phyloP scores from a whole-genome alignment of 108 stramenopile species.

The Pseudonitzschia multiseries region DNA sequence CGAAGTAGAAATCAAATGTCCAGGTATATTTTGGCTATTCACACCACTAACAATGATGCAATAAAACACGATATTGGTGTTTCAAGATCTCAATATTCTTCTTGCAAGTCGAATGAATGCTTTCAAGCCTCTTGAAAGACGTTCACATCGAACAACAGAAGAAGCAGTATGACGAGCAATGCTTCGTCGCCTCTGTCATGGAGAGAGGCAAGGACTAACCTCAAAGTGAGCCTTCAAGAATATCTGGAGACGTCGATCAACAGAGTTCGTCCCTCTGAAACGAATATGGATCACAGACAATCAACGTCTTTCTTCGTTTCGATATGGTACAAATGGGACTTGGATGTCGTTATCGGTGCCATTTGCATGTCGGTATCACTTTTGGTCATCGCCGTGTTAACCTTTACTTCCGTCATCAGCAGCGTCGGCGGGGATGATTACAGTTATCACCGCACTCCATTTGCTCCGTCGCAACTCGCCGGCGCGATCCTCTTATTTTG shows the following conservation, averaged over 20 bases:
- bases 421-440: neutral
- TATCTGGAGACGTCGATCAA: slow-evolving; percentile 25
- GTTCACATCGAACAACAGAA: neutral
- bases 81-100: no score
- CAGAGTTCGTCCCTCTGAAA: neutral
- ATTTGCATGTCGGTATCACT: slow-evolving; percentile 34
- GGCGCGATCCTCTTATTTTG: slow-evolving; percentile 31
- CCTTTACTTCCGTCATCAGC: slow-evolving; percentile 8
- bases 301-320: slow-evolving; percentile 7
- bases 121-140: neutral
- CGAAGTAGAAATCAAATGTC: no score
- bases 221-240: slow-evolving; percentile 30
- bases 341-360: slow-evolving; percentile 43
- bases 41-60: no score
- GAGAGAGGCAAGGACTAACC: slow-evolving; percentile 41
- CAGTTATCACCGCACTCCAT: neutral
- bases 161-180: neutral
- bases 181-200: slow-evolving; percentile 33
- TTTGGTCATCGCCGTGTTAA: slow-evolving; percentile 29
- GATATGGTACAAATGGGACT: slow-evolving; percentile 29
- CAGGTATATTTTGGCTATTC: no score
- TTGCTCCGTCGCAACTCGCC: slow-evolving; percentile 30
- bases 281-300: neutral
- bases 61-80: no score
- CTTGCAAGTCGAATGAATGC: no score